These are phyloP conservation scores for Stagonosporopsis tanaceti DNA, from an alignment of 2,329 filamentous ascomycete genomes.

Conservation along the genomic window DNA sequence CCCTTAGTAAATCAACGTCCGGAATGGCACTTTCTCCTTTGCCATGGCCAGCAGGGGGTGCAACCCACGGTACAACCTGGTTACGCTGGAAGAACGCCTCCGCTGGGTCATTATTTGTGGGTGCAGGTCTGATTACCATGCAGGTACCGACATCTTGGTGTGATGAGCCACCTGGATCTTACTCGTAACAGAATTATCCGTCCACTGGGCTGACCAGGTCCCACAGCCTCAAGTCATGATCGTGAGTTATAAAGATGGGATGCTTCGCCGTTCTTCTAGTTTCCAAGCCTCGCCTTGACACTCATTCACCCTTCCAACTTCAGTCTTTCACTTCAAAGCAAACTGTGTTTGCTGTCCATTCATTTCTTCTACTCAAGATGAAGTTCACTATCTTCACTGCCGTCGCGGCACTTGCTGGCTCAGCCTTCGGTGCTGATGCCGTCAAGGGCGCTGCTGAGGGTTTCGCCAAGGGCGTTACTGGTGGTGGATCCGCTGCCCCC, in stretches of 20 bases:
- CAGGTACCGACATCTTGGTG: conserved; percentile 9
- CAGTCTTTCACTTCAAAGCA: conserved; percentile 52
- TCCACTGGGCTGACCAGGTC: conserved; percentile 18
- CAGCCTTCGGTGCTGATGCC: conserved; percentile 48
- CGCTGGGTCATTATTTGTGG: conserved; percentile 17
- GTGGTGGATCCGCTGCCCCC: conserved; percentile 31
- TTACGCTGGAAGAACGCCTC: conserved; percentile 16
- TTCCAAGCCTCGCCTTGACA: conserved; percentile 46
- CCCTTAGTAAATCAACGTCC: conserved; percentile 10
- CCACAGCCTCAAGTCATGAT: conserved; percentile 19
- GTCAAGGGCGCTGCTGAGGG: conserved; percentile 38
- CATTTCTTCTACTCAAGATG: conserved; percentile 27
- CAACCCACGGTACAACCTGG: conserved; percentile 7
- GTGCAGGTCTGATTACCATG: conserved; percentile 18
- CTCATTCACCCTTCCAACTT: conserved; percentile 50
- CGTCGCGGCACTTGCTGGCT: conserved; percentile 28
- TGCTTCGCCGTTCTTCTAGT: conserved; percentile 5
- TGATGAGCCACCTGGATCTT: conserved; percentile 1
- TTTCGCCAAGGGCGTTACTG: conserved; percentile 47
- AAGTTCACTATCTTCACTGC: conserved; percentile 30
- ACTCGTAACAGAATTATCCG: conserved; percentile 25
- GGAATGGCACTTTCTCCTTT: conserved; percentile 1
- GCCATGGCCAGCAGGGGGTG: conserved; percentile 1
- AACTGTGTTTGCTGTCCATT: conserved; percentile 35
- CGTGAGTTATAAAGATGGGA: conserved; percentile 23